These are phyloP conservation scores for Malassezia obtusa DNA, from an alignment of 1,284 basidiomycete genomes.

Conservation along the genomic window DNA sequence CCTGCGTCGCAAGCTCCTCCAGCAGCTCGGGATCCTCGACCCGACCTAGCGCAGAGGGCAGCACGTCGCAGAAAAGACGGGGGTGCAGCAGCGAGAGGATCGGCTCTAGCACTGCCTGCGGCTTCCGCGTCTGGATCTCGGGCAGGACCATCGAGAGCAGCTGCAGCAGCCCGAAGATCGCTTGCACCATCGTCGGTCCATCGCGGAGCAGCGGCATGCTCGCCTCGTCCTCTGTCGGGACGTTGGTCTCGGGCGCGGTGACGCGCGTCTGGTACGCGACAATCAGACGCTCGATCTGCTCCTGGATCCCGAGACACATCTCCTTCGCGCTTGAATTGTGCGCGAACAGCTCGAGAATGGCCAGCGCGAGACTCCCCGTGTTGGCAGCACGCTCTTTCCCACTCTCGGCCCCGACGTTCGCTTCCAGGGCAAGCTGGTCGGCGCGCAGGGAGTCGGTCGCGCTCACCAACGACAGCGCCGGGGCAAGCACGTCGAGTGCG, in stretches of 20 bases:
- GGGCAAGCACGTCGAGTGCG: conserved; percentile 10
- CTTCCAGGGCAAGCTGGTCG: neutral
- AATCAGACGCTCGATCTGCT: conserved; percentile 15
- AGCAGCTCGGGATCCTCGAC: neutral
- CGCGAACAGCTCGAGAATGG: conserved; percentile 11
- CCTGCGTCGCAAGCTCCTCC: conserved; percentile 17
- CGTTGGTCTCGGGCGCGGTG: neutral
- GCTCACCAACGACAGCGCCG: conserved; percentile 9
- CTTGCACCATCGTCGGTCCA: conserved; percentile 8
- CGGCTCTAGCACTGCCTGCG: conserved; percentile 3
- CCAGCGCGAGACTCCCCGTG: conserved; percentile 14
- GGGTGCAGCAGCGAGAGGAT: conserved; percentile 7
- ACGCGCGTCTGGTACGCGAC: conserved; percentile 2
- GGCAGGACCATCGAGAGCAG: conserved; percentile 7
- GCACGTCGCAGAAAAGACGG: conserved; percentile 1
- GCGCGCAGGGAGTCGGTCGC: neutral
- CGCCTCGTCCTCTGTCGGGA: neutral
- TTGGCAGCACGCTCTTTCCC: conserved; percentile 1
- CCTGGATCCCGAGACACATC: conserved; percentile 16
- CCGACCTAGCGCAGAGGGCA: neutral
- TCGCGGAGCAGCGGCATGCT: neutral
- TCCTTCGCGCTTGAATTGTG: conserved; percentile 12
- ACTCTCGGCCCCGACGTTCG: neutral
- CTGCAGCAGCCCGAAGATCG: conserved; percentile 12
- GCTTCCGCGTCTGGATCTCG: conserved; percentile 2